Conservation (phyloP, 2,329 filamentous ascomycete species). For the Pseudogymnoascus sp. region DNA sequence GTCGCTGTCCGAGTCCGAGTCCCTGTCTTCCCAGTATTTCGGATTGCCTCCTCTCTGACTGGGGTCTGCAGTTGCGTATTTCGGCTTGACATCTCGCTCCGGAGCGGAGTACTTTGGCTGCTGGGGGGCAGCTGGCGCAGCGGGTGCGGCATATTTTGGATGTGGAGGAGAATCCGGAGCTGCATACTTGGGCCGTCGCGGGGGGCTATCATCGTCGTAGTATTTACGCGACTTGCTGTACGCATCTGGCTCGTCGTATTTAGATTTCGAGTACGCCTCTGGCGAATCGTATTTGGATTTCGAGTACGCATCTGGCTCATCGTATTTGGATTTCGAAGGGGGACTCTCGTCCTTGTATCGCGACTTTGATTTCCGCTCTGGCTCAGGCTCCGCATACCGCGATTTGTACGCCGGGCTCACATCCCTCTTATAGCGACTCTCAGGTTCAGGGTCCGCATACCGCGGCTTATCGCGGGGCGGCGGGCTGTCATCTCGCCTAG, state of each 20-base stretch:
- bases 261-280: not conserved
- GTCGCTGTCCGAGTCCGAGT: not conserved
- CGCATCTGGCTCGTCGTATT: not conserved
- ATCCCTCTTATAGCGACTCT: not conserved
- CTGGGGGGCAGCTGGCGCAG: not conserved
- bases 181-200: constrained; percentile 2
- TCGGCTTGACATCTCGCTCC: not conserved
- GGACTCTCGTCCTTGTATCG: not conserved
- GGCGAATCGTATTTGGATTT: constrained; percentile 4
- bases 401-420: not conserved
- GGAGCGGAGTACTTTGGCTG: not conserved
- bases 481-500: not conserved
- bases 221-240: constrained; percentile 3
- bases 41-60: constrained; percentile 2
- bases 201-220: constrained; percentile 2
- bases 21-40: not conserved
- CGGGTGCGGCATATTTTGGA: constrained; percentile 1
- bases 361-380: not conserved
- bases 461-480: constrained; percentile 3
- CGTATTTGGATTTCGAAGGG: not conserved
- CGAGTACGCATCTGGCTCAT: not conserved
- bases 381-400: not conserved
- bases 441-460: not conserved
- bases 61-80: constrained; percentile 8
- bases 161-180: not conserved